phyloP scores from a whole-genome alignment of 352 stramenopile genomes.

The Aphanomyces euteiches region DNA sequence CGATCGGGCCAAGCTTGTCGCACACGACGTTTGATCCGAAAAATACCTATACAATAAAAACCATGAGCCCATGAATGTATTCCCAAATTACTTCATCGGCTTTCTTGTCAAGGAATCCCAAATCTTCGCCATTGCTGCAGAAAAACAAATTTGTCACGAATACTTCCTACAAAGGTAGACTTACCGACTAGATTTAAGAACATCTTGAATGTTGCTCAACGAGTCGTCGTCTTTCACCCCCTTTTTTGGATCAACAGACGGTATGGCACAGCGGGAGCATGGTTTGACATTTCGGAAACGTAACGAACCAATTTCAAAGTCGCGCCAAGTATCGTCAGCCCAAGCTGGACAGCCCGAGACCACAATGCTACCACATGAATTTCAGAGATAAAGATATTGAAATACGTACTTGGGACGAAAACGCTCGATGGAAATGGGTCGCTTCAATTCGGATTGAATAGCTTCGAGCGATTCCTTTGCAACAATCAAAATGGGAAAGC shows the following conservation, averaged over 20 bases:
- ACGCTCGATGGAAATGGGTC: conserved; percentile 64
- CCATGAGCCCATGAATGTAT: not conserved
- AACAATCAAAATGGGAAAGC: conserved; percentile 68
- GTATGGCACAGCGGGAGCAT: conserved; percentile 69
- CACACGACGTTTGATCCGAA: conserved; percentile 76
- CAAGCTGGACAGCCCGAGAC: conserved; percentile 59
- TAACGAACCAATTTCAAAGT: conserved; percentile 48
- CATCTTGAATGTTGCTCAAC: conserved; percentile 47
- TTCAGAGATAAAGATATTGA: conserved; percentile 4
- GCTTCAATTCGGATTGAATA: conserved; percentile 52
- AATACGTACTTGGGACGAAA: conserved; percentile 74
- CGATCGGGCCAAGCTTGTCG: conserved; percentile 39
- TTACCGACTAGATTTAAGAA: conserved; percentile 3
- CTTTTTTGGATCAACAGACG: conserved; percentile 65
- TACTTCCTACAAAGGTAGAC: too few relatives aligned
- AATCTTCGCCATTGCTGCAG: conserved; percentile 49
- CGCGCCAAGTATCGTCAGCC: conserved; percentile 72
- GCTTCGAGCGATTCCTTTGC: conserved; percentile 54
- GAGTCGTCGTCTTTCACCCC: conserved; percentile 49
- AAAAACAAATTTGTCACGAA: not conserved
- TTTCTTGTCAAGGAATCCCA: conserved; percentile 57
- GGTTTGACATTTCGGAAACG: conserved; percentile 71
- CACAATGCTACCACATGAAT: conserved; percentile 52
- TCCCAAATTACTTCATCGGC: conserved; percentile 34
- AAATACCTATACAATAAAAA: conserved; percentile 38